Base-by-base conservation (phyloP, 495 filamentous ascomycete genomes). In the Aspergillus leporis region DNA sequence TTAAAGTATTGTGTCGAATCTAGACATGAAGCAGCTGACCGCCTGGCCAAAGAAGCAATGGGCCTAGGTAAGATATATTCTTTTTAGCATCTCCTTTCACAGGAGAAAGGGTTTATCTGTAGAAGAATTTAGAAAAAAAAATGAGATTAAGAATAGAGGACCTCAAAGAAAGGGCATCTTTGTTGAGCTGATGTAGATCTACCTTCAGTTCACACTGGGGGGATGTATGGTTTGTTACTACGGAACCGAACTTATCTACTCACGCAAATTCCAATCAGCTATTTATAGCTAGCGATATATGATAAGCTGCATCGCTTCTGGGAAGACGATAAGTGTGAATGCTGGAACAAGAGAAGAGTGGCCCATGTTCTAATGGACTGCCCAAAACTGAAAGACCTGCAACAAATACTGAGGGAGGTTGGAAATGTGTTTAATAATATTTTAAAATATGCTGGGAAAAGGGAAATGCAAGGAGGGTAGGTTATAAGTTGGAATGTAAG, bases 131-230 rank as follows among this genome's bases (percentile, higher is more conserved):
- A 31, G n/a, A n/a, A n/a, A 14, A 50, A 28, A 49, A 16, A 57
- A 38, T 57, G 43, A 41, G 25, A 57, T 5, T 9, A 57, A n/a
- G 55, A 34, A 57, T 57, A 41, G 55, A 57, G 49, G 40, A 18
- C 41, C 5, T 57, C 43, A 5, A 49, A 49, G 19, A 41, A 21
- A 22, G n/a, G 43, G 25, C 55, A 57, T 21, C 41, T 57, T 18
- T 23, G 41, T 23, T 8, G 32, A 34, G 31, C 49, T 18, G 55
- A 57, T 34, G 31, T 3, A n/a, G 32, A n/a, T 19, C 55, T 57
- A n/a, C 41, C 55, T 12, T 57, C 41, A 32, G 34, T n/a, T 10
- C 55, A 49, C 8, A 57, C 55, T 31, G 13, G 55, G 14, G 4
- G 55, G 45, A 9, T 50, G 4, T 57, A 57, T n/a, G 55, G 43